These are phyloP conservation scores for Colletotrichum acutatum DNA, from an alignment of 2,329 filamentous ascomycete genomes.

Conservation along the genomic window DNA sequence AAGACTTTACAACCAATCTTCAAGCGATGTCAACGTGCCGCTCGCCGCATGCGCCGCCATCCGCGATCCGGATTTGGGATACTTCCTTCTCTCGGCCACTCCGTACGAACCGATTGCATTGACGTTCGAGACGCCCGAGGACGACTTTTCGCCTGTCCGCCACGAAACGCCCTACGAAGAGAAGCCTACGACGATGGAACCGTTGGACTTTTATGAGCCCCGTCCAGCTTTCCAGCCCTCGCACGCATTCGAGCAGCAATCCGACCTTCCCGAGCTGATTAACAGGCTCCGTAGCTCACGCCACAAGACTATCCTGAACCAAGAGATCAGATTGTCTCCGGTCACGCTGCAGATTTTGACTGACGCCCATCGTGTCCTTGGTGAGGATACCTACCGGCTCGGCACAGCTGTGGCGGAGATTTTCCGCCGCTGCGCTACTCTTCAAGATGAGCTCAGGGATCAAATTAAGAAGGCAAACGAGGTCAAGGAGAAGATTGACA, in stretches of 20 bases:
- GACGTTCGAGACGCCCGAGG: slow-evolving; percentile 69
- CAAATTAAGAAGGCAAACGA: slow-evolving; percentile 75
- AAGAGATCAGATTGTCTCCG: slow-evolving; percentile 76
- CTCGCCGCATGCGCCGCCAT: slow-evolving; percentile 66
- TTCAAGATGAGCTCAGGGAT: slow-evolving; percentile 74
- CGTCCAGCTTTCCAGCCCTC: slow-evolving; percentile 74
- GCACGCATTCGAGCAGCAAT: slow-evolving; percentile 67
- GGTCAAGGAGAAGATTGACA: slow-evolving; percentile 73
- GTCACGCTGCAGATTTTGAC: slow-evolving; percentile 78
- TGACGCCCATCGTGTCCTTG: slow-evolving; percentile 77
- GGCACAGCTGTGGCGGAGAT: slow-evolving; percentile 78
- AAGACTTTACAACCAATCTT: slow-evolving; percentile 65
- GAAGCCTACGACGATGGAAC: slow-evolving; percentile 55
- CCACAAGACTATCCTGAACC: slow-evolving; percentile 70
- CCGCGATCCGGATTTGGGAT: slow-evolving; percentile 71
- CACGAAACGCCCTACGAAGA: slow-evolving; percentile 56
- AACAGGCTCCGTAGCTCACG: slow-evolving; percentile 68
- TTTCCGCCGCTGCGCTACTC: slow-evolving; percentile 75
- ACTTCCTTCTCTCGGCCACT: slow-evolving; percentile 70
- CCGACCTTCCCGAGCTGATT: slow-evolving; percentile 65
- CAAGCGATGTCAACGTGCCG: slow-evolving; percentile 57
- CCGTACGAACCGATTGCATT: slow-evolving; percentile 67
- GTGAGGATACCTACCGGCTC: slow-evolving; percentile 75
- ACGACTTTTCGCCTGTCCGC: slow-evolving; percentile 56
- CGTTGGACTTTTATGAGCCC: slow-evolving; percentile 67